Evolutionary conservation across 441 rosid genomes (phyloP).

Genomic region (Erodium trifolium): DNA sequence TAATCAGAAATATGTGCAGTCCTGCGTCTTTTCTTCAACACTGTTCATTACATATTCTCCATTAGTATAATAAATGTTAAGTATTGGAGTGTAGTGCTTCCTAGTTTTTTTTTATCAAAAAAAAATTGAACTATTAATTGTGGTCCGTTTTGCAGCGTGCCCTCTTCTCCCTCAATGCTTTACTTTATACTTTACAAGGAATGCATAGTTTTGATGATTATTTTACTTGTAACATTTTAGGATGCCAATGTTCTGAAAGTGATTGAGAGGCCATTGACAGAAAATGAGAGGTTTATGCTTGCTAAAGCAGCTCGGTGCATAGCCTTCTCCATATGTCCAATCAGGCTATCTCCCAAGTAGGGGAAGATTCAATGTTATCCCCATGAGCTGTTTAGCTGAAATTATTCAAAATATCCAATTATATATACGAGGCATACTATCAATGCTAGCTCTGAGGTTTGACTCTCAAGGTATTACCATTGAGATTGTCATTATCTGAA

Average conservation of each 20-base stretch:
- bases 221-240: conserved; percentile 25
- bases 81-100: neutral
- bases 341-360: conserved; percentile 67
- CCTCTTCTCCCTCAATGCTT: neutral
- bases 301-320: conserved; percentile 92
- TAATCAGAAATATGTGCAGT: neutral
- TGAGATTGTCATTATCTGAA: neutral
- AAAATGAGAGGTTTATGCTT: conserved; percentile 77
- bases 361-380: neutral
- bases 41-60: neutral
- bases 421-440: neutral
- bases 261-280: conserved; percentile 83
- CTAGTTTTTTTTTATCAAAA: neutral
- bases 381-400: neutral
- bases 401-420: neutral
- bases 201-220: conserved; percentile 3
- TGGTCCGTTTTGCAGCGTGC: neutral
- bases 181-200: neutral
- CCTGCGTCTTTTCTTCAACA: neutral
- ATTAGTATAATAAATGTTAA: neutral
- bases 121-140: no score
- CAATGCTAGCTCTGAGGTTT: neutral
- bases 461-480: neutral
- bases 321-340: conserved; percentile 83
- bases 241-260: conserved; percentile 82